phyloP scores from a whole-genome alignment of 202 grass and related monocot genomes.

The Hordeum pubiflorum region DNA sequence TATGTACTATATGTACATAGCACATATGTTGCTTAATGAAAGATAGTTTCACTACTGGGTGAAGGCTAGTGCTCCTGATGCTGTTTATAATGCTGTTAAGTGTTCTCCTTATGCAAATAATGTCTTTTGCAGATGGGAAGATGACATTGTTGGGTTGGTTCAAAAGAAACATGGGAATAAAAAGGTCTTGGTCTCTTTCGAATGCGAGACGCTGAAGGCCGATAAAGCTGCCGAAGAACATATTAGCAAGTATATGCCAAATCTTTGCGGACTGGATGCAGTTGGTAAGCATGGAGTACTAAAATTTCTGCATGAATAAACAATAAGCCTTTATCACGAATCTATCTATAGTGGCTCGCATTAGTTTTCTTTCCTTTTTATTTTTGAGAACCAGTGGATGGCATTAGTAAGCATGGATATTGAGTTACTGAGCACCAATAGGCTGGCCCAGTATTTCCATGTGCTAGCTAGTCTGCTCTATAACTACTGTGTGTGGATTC shows the following conservation, averaged over 20 bases:
- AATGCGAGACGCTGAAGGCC: conserved; percentile 77
- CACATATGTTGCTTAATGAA: not conserved
- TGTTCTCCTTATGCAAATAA: not conserved
- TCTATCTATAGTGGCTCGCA: not conserved
- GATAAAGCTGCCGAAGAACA: conserved; percentile 82
- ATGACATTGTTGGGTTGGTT: conserved; percentile 67
- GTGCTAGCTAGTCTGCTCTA: not conserved
- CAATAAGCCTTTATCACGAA: not conserved
- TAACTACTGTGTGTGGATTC: not conserved
- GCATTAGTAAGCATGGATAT: not conserved
- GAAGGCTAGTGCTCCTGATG: not conserved
- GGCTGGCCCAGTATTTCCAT: not conserved
- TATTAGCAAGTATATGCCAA: conserved; percentile 76
- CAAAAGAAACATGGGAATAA: conserved; percentile 58
- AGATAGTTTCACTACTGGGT: not conserved
- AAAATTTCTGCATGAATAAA: not conserved
- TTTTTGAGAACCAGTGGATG: not conserved
- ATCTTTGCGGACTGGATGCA: conserved; percentile 57
- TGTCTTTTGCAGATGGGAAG: conserved; percentile 60
- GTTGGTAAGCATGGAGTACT: conserved; percentile 56
- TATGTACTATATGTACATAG: not conserved
- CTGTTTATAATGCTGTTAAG: not conserved
- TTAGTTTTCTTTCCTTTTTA: too few relatives aligned
- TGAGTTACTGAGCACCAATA: not conserved
- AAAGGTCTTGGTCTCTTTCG: conserved; percentile 56